Evolutionary conservation across 768 basidiomycete genomes (phyloP).

Genomic region (Hericium alpestre): DNA sequence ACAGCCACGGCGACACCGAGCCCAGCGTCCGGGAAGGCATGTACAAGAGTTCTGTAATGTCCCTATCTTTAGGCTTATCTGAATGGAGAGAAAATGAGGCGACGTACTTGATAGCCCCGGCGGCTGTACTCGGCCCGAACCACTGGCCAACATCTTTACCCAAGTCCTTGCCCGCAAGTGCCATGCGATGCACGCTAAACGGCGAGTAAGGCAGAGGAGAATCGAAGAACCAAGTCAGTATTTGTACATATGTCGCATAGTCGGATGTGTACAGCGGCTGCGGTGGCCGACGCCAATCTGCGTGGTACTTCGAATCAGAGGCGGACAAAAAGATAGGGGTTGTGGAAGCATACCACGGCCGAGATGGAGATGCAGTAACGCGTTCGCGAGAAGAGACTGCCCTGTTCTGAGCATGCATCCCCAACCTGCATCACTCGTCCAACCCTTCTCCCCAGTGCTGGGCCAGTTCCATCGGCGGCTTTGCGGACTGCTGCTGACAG

Average conservation of each 20-base stretch:
- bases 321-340: background rate
- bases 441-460: constrained; percentile 57
- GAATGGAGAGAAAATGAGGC: background rate
- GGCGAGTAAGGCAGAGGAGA: constrained; percentile 75
- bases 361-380: constrained; percentile 64
- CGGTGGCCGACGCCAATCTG: constrained; percentile 81
- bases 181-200: constrained; percentile 95
- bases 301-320: background rate
- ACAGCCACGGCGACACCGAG: constrained; percentile 75
- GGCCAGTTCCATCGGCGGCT: constrained; percentile 55
- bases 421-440: constrained; percentile 83
- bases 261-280: constrained; percentile 45
- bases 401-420: constrained; percentile 89
- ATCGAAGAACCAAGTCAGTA: constrained; percentile 93
- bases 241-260: constrained; percentile 82
- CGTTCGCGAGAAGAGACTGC: constrained; percentile 73
- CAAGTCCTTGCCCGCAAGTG: constrained; percentile 84
- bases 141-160: constrained; percentile 95
- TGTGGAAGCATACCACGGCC: constrained; percentile 46
- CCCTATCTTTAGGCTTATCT: background rate
- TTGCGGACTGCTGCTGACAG: constrained; percentile 28
- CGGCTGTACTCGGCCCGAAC: constrained; percentile 98
- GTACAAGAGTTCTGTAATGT: constrained; percentile 55
- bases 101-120: constrained; percentile 80
- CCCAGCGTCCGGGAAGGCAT: constrained; percentile 68